Conservation (phyloP, 2,329 filamentous ascomycete genomes). For the Colletotrichum salicis region DNA sequence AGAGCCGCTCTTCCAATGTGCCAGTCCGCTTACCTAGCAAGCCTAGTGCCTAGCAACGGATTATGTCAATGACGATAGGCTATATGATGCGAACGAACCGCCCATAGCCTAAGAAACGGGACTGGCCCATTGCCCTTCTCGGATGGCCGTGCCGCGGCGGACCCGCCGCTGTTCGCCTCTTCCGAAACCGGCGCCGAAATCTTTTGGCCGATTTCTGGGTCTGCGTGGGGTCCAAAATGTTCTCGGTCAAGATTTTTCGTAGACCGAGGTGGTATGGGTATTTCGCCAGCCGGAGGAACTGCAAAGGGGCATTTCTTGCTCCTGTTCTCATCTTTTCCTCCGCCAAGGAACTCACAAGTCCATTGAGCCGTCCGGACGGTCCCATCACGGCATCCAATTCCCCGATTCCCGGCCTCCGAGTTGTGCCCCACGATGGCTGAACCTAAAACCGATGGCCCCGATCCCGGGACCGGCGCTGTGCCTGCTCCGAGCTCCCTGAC, state of each 20-base stretch:
- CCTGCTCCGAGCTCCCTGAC: not conserved
- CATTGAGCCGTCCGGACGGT: not conserved
- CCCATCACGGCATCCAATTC: not conserved
- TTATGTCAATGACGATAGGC: not conserved
- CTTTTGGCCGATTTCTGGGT: constrained; percentile 7
- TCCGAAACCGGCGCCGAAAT: constrained; percentile 19
- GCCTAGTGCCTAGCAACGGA: not conserved
- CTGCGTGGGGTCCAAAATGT: constrained; percentile 4
- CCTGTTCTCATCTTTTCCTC: not conserved
- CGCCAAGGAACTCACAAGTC: not conserved
- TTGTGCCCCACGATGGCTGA: constrained; percentile 4
- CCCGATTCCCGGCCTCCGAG: not conserved
- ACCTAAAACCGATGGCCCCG: constrained; percentile 6
- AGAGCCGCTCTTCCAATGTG: not conserved
- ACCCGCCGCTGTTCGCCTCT: not conserved
- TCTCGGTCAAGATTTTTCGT: constrained; percentile 15
- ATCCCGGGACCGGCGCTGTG: not conserved
- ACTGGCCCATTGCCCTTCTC: not conserved
- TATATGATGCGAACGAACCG: not conserved
- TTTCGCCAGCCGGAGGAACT: not conserved
- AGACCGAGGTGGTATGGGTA: not conserved
- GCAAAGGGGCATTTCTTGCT: too few relatives aligned
- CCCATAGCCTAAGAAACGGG: not conserved
- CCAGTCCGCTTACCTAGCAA: not conserved
- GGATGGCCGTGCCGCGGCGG: constrained; percentile 9